Percentiles rank a stretch among this genome's conserved stretches.
These are phyloP conservation scores for Cytospora leucostoma DNA, from an alignment of 2,329 filamentous ascomycete genomes.

Conservation along the genomic window DNA sequence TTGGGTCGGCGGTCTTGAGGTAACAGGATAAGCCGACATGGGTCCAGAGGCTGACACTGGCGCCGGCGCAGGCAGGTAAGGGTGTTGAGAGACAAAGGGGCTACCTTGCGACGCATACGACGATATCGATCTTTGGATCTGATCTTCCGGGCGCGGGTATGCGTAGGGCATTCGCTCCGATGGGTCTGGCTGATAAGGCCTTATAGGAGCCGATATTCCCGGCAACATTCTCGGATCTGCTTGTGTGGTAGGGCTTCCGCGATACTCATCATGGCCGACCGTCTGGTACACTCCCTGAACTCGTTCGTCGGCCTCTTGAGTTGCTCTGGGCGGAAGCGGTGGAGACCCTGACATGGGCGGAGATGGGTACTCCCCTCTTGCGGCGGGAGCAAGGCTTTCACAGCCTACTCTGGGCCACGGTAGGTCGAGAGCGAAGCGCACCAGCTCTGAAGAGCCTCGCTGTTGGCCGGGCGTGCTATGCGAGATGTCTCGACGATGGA, in stretches of 20 bases:
- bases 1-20: slow-evolving; percentile 40
- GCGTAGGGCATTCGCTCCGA: slow-evolving; percentile 44
- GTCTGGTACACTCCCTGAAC: slow-evolving; percentile 51
- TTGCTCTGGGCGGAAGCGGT: slow-evolving; percentile 59
- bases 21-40: slow-evolving; percentile 37
- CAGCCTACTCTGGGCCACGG: slow-evolving; percentile 58
- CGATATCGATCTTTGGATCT: slow-evolving; percentile 36
- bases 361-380: slow-evolving; percentile 66
- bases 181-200: slow-evolving; percentile 43
- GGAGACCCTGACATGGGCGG: slow-evolving; percentile 75
- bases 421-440: slow-evolving; percentile 57
- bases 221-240: slow-evolving; percentile 39
- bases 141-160: slow-evolving; percentile 44
- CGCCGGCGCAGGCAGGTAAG: slow-evolving; percentile 32
- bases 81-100: slow-evolving; percentile 37
- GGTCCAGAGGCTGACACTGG: slow-evolving; percentile 38
- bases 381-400: slow-evolving; percentile 55
- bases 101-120: slow-evolving; percentile 39
- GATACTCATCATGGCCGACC: slow-evolving; percentile 54
- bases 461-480: slow-evolving; percentile 57
- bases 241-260: slow-evolving; percentile 41
- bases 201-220: slow-evolving; percentile 37
- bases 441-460: slow-evolving; percentile 58
- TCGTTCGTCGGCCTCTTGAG: slow-evolving; percentile 58
- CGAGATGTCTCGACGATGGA: slow-evolving; percentile 46